Evolutionary conservation across 495 filamentous ascomycete species (phyloP).

Genomic region (Lentithecium fluviatile): DNA sequence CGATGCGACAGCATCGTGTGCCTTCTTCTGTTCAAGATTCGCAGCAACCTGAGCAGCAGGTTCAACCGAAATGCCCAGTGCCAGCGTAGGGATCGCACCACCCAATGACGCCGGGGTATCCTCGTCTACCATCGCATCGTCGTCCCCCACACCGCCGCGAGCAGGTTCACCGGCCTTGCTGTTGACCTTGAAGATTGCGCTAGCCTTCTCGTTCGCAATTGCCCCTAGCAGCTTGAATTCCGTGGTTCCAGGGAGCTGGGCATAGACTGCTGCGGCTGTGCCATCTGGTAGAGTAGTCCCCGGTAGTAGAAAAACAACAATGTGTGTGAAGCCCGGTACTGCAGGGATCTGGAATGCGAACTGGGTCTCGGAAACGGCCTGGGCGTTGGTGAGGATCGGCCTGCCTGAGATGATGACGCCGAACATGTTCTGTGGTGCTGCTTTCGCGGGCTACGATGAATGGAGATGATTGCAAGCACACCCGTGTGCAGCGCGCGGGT

Average conservation of each 20-base stretch:
- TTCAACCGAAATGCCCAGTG: constrained; percentile 83
- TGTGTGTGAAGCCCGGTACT: constrained; percentile 65
- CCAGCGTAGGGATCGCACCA: constrained; percentile 48
- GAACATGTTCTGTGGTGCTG: constrained; percentile 38
- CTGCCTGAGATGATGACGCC: constrained; percentile 49
- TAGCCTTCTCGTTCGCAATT: constrained; percentile 83
- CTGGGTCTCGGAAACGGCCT: constrained; percentile 62
- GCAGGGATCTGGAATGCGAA: constrained; percentile 64
- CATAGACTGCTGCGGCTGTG: constrained; percentile 85
- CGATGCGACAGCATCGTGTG: constrained; percentile 41
- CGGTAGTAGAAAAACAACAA: constrained; percentile 88
- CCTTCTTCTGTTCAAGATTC: constrained; percentile 60
- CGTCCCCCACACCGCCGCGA: constrained; percentile 44
- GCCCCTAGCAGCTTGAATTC: constrained; percentile 82
- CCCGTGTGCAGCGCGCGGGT: too few species aligned
- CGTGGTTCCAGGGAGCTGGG: constrained; percentile 58
- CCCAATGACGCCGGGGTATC: constrained; percentile 9
- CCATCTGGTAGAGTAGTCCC: constrained; percentile 68
- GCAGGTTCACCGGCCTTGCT: constrained; percentile 36
- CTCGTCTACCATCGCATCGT: constrained; percentile 48
- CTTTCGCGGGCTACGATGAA: too few species aligned
- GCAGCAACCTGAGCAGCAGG: constrained; percentile 65
- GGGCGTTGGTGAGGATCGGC: constrained; percentile 62
- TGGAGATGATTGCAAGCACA: too few species aligned
- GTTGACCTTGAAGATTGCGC: constrained; percentile 75